phyloP scores from a whole-genome alignment of 2,329 filamentous ascomycete genomes.

The Fusarium pseudograminearum region DNA sequence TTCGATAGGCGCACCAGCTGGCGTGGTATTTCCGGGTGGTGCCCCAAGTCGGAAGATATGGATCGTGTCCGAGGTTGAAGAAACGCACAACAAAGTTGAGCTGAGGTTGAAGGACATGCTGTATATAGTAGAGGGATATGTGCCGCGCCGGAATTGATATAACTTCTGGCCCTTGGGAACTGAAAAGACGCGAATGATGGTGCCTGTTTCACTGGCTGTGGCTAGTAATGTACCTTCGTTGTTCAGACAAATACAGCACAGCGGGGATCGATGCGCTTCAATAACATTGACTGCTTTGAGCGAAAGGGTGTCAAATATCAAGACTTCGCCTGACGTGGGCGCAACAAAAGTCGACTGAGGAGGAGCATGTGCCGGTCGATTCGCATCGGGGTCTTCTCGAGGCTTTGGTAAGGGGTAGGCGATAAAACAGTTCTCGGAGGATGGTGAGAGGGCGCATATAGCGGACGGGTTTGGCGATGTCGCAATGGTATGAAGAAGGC shows the following conservation, averaged over 20 bases:
- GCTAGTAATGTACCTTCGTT: slow-evolving; percentile 91
- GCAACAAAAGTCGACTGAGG: slow-evolving; percentile 82
- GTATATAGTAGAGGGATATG: slow-evolving; percentile 94
- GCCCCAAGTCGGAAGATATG: slow-evolving; percentile 89
- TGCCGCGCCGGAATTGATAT: slow-evolving; percentile 94
- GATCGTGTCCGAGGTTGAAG: slow-evolving; percentile 94
- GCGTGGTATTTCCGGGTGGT: slow-evolving; percentile 56
- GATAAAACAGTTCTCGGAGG: slow-evolving; percentile 94
- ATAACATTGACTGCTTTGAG: slow-evolving; percentile 95
- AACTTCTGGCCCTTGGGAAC: slow-evolving; percentile 92
- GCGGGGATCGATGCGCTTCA: slow-evolving; percentile 90
- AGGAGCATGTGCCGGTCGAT: slow-evolving; percentile 83
- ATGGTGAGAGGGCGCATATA: slow-evolving; percentile 92
- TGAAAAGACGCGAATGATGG: slow-evolving; percentile 95
- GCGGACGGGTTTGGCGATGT: slow-evolving; percentile 93
- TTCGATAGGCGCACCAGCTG: slow-evolving; percentile 54
- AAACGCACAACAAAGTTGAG: slow-evolving; percentile 93
- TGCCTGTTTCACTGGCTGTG: slow-evolving; percentile 96
- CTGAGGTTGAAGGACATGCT: slow-evolving; percentile 99
- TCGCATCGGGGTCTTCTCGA: slow-evolving; percentile 68
- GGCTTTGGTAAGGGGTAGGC: slow-evolving; percentile 89
- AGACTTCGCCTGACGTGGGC: slow-evolving; percentile 89
- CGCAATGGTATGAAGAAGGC: slow-evolving; percentile 88
- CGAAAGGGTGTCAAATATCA: slow-evolving; percentile 90
- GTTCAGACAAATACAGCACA: slow-evolving; percentile 92